These are phyloP conservation scores for Chytriomyces sp. DNA, from an alignment of 192 early-diverging fungal species.

Conservation along the genomic window DNA sequence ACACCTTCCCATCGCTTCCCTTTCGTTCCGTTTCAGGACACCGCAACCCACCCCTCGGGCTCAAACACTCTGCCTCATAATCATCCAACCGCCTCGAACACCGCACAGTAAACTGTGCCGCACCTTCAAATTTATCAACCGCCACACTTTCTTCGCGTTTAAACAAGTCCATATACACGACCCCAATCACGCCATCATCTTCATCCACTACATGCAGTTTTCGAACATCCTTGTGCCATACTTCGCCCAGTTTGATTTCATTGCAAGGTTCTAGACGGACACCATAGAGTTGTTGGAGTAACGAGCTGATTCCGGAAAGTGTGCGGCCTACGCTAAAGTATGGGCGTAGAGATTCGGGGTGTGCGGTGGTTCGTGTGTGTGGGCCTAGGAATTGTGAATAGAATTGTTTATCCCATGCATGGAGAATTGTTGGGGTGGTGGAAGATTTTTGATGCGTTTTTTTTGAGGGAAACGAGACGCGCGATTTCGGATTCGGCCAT, in stretches of 20 bases:
- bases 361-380: neutral
- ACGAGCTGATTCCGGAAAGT: constrained; percentile 82
- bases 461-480: constrained; percentile 54
- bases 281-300: constrained; percentile 88
- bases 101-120: constrained; percentile 95
- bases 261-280: constrained; percentile 75
- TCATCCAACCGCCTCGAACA: constrained; percentile 88
- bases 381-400: constrained; percentile 54
- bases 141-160: constrained; percentile 50
- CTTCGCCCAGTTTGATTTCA: constrained; percentile 72
- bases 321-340: constrained; percentile 90
- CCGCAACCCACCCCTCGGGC: neutral
- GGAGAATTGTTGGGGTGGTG: constrained; percentile 29
- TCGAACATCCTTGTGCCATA: constrained; percentile 90
- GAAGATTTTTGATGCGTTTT: neutral
- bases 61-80: constrained; percentile 50
- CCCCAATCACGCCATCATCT: constrained; percentile 81
- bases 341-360: constrained; percentile 55
- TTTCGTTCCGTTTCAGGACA: constrained; percentile 30
- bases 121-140: constrained; percentile 75
- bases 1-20: constrained; percentile 34
- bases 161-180: constrained; percentile 94
- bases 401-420: constrained; percentile 89
- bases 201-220: constrained; percentile 92
- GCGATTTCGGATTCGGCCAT: constrained; percentile 56